phyloP scores from a whole-genome alignment of 148 eudicot genomes.

The Silene conica region DNA sequence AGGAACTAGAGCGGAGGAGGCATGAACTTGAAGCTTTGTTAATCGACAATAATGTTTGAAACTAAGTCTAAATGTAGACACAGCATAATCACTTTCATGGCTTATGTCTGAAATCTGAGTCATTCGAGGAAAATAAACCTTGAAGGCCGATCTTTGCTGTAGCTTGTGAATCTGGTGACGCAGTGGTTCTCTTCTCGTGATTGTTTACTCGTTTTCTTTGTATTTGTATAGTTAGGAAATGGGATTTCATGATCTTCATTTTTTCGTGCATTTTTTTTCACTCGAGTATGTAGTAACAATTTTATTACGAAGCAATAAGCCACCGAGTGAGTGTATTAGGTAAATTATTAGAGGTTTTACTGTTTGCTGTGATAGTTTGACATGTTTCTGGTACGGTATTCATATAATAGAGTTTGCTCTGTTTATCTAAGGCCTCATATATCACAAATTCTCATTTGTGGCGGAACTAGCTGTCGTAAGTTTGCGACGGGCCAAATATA shows the following conservation, averaged over 20 bases:
- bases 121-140: not conserved
- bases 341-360: no score
- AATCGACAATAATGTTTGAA: constrained; percentile 37
- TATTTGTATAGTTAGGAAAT: not conserved
- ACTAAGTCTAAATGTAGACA: not conserved
- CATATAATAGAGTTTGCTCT: not conserved
- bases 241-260: not conserved
- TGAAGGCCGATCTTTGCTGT: not conserved
- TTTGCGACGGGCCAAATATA: no score
- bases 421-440: no score
- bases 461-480: no score
- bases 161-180: not conserved
- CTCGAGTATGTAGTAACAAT: not conserved
- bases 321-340: not conserved
- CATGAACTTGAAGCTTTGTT: constrained; percentile 77
- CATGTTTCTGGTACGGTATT: not conserved
- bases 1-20: constrained; percentile 69
- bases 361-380: not conserved
- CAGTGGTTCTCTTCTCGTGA: not conserved
- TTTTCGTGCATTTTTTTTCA: not conserved
- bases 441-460: no score
- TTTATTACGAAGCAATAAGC: not conserved
- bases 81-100: not conserved
- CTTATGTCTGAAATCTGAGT: not conserved
- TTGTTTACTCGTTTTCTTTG: not conserved